A percentile compares a stretch with the other conserved stretches of the same genome.
These are phyloP conservation scores for Schizothecium vesticola DNA, from an alignment of 495 filamentous ascomycete species.

Conservation along the genomic window DNA sequence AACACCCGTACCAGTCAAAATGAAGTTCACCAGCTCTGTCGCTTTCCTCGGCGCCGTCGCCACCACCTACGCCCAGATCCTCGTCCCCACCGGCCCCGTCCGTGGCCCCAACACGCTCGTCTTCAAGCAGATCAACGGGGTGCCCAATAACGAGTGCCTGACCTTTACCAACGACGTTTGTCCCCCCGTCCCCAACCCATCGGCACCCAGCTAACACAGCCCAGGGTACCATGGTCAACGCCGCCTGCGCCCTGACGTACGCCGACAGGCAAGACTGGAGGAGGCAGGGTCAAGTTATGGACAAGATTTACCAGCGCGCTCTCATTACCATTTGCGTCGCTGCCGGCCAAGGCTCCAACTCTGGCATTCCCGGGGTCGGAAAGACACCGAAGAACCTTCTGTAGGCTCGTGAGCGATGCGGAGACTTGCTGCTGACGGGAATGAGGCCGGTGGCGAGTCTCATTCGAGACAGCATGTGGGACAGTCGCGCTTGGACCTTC, in stretches of 20 bases:
- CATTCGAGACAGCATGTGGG: not conserved
- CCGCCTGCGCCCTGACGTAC: conserved; percentile 25
- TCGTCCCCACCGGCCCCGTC: conserved; percentile 7
- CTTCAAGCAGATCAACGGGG: conserved; percentile 26
- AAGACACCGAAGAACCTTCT: not conserved
- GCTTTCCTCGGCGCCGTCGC: conserved; percentile 9
- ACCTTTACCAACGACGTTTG: conserved; percentile 33
- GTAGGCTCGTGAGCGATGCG: not conserved
- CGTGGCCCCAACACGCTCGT: conserved; percentile 21
- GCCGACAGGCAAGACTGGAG: conserved; percentile 24
- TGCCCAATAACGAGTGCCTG: conserved; percentile 29
- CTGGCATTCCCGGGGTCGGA: not conserved
- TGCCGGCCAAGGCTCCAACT: not conserved
- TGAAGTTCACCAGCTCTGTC: conserved; percentile 17
- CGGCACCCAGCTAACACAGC: not conserved
- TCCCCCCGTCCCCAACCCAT: not conserved
- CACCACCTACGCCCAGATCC: conserved; percentile 8
- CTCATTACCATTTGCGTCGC: not conserved
- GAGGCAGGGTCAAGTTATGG: not conserved
- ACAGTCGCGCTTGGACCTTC: not conserved
- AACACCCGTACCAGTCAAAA: conserved; percentile 1
- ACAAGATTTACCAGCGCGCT: not conserved
- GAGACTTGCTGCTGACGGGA: not conserved
- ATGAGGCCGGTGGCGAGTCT: not conserved
- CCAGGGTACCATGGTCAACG: conserved; percentile 30